Base-by-base conservation (phyloP, 2,329 filamentous ascomycete genomes). In the Botrytis fragariae region DNA sequence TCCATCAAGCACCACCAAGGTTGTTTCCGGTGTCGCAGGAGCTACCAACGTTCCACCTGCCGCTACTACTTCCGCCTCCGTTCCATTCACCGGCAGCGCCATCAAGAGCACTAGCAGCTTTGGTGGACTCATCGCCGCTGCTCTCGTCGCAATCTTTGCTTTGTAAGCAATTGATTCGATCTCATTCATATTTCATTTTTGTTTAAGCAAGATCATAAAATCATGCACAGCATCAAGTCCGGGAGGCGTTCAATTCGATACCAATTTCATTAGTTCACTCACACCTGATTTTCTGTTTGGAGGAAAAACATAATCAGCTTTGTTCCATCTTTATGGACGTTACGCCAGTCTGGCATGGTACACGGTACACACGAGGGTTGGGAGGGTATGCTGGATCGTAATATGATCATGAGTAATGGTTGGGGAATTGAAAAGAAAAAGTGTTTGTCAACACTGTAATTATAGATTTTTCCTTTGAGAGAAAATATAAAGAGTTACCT, bases 31-130 rank as follows among this genome's bases (percentile, higher is more conserved):
- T 9, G 71, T 32, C 5, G 71, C 71, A 8, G 71, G 61, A 42
- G 76, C 54, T 68, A 75, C 72, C 45, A 78, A 77, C 61, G 74
- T 75, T 64, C 80, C 79, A 64, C 72, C 76, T 73, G 76, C 75
- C 65, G 70, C 76, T 73, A 77, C 76, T 63, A 72, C 78, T 22
- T 79, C 81, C 54, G 82, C 82, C 75, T 82, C 82, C 69, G 79
- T 79, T 60, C 75, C 82, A 65, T 78, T 80, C 72, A 78, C 79
- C 72, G 80, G 84, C 68, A 80, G 82, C 69, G 81, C 48, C 29
- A 67, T 77, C 72, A 70, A 74, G 67, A 71, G 67, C 72, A 74
- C 76, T 75, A 70, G 78, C 73, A 74, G 78, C 51, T 74, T 80
- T 74, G 76, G 79, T 51, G 76, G 74, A 73, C 69, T 78, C 72